A percentile compares a stretch with the other conserved stretches of the same genome.
Conservation (phyloP, 495 filamentous ascomycete genomes). For the Penicillium lagena region DNA sequence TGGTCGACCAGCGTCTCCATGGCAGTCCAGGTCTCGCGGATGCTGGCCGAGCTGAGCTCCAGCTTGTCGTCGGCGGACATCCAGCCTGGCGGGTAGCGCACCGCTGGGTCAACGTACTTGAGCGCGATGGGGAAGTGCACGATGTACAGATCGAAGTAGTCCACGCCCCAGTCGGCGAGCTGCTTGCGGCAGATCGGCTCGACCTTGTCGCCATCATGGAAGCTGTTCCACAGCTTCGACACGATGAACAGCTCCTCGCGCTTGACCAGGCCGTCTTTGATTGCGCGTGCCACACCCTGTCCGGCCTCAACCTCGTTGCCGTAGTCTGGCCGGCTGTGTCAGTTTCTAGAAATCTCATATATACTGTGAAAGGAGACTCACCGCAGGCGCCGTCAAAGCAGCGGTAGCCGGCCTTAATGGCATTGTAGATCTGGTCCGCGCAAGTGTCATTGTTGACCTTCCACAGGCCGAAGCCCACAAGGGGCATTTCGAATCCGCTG, state of each 20-base stretch:
- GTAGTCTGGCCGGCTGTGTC: slow-evolving; percentile 56
- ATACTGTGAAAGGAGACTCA: slow-evolving; percentile 33
- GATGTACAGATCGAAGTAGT: slow-evolving; percentile 81
- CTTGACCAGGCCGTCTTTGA: slow-evolving; percentile 79
- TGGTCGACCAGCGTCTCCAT: slow-evolving; percentile 72
- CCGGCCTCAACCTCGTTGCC: slow-evolving; percentile 83
- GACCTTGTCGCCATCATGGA: slow-evolving; percentile 69
- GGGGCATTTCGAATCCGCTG: slow-evolving; percentile 78
- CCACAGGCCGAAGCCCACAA: slow-evolving; percentile 79
- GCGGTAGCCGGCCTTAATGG: slow-evolving; percentile 83
- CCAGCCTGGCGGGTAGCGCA: slow-evolving; percentile 80
- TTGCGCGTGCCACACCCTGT: slow-evolving; percentile 78
- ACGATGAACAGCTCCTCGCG: slow-evolving; percentile 87
- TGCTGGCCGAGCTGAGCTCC: slow-evolving; percentile 56
- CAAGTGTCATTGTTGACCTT: slow-evolving; percentile 76
- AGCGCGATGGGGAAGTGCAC: slow-evolving; percentile 79
- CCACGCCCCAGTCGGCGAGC: slow-evolving; percentile 71
- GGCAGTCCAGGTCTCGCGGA: slow-evolving; percentile 85
- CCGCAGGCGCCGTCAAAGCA: slow-evolving; percentile 84
- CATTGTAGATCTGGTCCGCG: slow-evolving; percentile 78
- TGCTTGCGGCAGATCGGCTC: slow-evolving; percentile 69
- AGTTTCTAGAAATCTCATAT: slow-evolving; percentile 17
- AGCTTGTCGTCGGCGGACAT: slow-evolving; percentile 53
- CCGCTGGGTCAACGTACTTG: slow-evolving; percentile 69
- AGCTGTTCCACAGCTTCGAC: slow-evolving; percentile 89